phyloP scores from a whole-genome alignment of 495 filamentous ascomycete genomes.

The Polyplosphaeria fusca region DNA sequence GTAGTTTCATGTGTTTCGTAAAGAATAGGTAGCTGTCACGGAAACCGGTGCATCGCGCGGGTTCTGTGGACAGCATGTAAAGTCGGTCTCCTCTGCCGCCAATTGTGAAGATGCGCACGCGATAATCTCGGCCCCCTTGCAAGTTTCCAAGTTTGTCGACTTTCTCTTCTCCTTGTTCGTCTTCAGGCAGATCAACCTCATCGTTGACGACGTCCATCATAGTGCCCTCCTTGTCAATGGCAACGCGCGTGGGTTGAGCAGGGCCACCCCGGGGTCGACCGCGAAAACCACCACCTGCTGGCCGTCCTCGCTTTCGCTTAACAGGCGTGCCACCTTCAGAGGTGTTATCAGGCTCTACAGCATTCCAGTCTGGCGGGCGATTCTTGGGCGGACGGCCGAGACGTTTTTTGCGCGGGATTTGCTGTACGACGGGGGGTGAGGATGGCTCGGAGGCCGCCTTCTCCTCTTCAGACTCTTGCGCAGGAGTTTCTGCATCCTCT shows the following conservation, averaged over 20 bases:
- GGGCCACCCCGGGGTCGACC: constrained; percentile 71
- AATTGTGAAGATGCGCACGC: constrained; percentile 90
- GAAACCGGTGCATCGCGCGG: constrained; percentile 93
- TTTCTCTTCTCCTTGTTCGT: constrained; percentile 85
- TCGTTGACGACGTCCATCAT: constrained; percentile 88
- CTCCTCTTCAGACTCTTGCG: constrained; percentile 32
- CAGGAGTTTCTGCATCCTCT: constrained; percentile 36
- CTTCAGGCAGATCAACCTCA: constrained; percentile 83
- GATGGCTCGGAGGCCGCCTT: constrained; percentile 30
- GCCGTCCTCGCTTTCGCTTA: constrained; percentile 65
- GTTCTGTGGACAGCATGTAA: constrained; percentile 98
- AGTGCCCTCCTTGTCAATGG: constrained; percentile 92
- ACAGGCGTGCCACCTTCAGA: constrained; percentile 57
- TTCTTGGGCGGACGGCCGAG: constrained; percentile 85
- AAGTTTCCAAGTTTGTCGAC: constrained; percentile 85
- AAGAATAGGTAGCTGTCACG: constrained; percentile 97
- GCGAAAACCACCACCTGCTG: constrained; percentile 61
- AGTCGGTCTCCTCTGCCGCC: constrained; percentile 75
- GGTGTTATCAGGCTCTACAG: constrained; percentile 53
- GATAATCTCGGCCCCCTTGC: constrained; percentile 78
- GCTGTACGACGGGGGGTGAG: constrained; percentile 47
- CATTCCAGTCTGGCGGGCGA: constrained; percentile 70
- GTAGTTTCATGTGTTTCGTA: constrained; percentile 89
- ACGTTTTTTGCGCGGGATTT: constrained; percentile 71
- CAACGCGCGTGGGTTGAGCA: constrained; percentile 72